phyloP scores from a whole-genome alignment of 495 filamentous ascomycete species.

The Apiosordaria backusii region DNA sequence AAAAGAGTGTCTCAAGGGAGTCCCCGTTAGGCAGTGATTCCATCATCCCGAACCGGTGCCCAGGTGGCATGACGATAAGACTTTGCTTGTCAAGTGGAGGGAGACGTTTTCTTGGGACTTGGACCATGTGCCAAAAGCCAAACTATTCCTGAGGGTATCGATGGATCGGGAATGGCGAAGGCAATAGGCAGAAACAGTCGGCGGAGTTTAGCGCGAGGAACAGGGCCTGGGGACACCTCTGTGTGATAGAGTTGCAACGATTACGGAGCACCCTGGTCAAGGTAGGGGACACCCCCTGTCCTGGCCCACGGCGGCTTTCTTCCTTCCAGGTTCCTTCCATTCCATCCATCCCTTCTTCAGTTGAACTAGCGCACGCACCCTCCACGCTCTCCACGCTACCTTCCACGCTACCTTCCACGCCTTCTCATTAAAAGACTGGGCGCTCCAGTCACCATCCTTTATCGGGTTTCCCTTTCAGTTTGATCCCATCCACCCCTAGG shows the following conservation, averaged over 20 bases:
- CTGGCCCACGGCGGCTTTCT: background rate
- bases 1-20: constrained; percentile 16
- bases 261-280: too few relatives aligned
- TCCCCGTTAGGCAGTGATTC: constrained; percentile 9
- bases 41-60: constrained; percentile 14
- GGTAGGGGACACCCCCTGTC: background rate
- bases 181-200: constrained; percentile 14
- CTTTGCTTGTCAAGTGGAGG: too few relatives aligned
- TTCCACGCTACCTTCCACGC: background rate
- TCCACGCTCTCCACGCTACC: background rate
- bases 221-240: background rate
- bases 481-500: constrained; percentile 7
- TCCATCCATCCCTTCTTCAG: background rate
- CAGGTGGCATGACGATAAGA: constrained; percentile 10
- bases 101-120: too few relatives aligned
- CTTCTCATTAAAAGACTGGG: constrained; percentile 20
- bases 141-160: background rate
- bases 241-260: background rate
- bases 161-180: constrained; percentile 13
- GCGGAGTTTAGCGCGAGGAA: background rate
- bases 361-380: background rate
- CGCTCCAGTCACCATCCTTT: constrained; percentile 16
- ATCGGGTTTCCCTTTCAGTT: constrained; percentile 34
- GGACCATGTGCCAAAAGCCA: background rate
- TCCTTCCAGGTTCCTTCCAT: background rate